These are phyloP conservation scores for Telopea speciosissima DNA, from an alignment of 177 flowering plant genomes.

Conservation along the genomic window DNA sequence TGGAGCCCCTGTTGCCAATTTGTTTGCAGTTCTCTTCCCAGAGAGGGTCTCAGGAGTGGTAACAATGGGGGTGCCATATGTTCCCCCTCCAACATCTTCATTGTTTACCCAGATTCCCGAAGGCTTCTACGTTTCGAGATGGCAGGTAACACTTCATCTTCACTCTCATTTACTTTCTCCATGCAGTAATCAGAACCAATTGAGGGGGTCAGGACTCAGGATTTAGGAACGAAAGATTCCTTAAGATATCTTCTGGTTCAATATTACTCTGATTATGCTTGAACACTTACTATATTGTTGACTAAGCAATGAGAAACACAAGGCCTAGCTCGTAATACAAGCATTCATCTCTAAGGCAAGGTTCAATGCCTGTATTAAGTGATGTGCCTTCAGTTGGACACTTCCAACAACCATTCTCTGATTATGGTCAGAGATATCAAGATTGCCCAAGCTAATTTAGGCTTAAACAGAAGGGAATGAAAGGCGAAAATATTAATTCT, in stretches of 20 bases:
- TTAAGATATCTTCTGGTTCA: neutral
- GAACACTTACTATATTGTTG: too few species aligned
- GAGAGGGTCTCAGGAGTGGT: conserved; percentile 34
- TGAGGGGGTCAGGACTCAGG: too few species aligned
- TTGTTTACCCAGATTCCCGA: conserved; percentile 23
- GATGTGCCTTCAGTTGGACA: too few species aligned
- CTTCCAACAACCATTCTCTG: too few species aligned
- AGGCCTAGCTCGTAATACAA: too few species aligned
- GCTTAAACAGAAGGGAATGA: too few species aligned
- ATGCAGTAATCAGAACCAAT: neutral
- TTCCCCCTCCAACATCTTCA: conserved; percentile 13
- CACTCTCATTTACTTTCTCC: neutral
- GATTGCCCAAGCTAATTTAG: too few species aligned
- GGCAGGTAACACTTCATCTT: conserved; percentile 20
- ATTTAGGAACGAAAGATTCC: neutral
- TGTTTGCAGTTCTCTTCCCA: conserved; percentile 37
- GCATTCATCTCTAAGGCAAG: too few species aligned
- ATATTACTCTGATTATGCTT: too few species aligned
- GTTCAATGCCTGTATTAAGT: too few species aligned
- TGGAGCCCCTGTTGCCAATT: conserved; percentile 41
- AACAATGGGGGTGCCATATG: conserved; percentile 37
- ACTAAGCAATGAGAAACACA: too few species aligned
- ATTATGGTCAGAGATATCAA: too few species aligned
- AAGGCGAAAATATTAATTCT: neutral
- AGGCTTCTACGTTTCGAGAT: conserved; percentile 37